Percentiles rank a stretch among this genome's conserved stretches.
These are phyloP conservation scores for Xylariaceae sp. DNA, from an alignment of 2,329 filamentous ascomycete species.

Conservation along the genomic window DNA sequence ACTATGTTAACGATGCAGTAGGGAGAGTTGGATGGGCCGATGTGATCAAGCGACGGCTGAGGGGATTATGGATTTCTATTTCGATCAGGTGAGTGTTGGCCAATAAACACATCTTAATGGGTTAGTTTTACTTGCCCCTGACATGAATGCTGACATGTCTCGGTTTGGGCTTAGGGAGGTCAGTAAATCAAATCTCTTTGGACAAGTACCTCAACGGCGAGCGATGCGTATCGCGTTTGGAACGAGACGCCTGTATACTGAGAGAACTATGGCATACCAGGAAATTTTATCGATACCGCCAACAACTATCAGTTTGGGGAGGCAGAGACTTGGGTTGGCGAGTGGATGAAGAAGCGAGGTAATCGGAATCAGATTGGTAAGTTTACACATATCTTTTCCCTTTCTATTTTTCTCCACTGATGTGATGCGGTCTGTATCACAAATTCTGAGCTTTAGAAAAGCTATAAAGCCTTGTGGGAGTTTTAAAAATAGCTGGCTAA, in stretches of 20 bases:
- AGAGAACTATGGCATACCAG: conserved; percentile 52
- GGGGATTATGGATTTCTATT: neutral
- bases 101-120: no score
- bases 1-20: neutral
- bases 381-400: no score
- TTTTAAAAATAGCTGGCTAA: no score
- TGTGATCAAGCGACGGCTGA: neutral
- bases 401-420: no score
- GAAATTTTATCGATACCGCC: conserved; percentile 70
- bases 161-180: neutral
- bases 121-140: no score
- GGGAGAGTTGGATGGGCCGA: neutral
- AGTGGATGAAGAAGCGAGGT: conserved; percentile 62
- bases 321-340: conserved; percentile 63
- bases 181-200: no score
- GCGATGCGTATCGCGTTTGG: no score
- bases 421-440: no score
- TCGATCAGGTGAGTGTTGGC: neutral
- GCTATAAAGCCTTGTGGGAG: no score
- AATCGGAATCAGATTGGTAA: conserved; percentile 61
- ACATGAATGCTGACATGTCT: neutral
- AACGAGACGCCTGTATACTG: no score
- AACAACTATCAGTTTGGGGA: conserved; percentile 64
- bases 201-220: no score
- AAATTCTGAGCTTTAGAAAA: no score